Evolutionary conservation across 352 stramenopile species (phyloP), one percentile per base, ranked within the genome.

Genomic region (Phytophthora hibernalis): DNA sequence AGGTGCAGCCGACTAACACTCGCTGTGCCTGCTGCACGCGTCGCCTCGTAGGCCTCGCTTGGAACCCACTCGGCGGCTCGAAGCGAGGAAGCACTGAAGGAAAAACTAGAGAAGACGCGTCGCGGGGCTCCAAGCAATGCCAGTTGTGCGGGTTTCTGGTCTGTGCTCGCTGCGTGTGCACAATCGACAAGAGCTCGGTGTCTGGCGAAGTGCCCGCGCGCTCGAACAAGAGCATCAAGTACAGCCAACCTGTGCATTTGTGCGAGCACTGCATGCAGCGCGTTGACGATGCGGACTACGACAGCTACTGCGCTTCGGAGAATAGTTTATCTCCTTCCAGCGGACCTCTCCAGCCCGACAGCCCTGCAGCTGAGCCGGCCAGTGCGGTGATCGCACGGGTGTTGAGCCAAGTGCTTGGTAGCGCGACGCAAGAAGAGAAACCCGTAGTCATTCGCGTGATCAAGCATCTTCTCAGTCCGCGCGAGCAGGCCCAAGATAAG

Each of bases 71-170:
- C 38, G 38, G 48, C 5, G 28, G 20, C 15, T 44, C 47, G 16
- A 70, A 61, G 55, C 43, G 20, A 20, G 53, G 53, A 15, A 61
- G 53, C 12, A 22, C 37, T n/a, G 45, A 68, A 51, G 44, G 22
- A 24, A 63, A 31, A 13, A 42, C 28, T 0, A 58, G 61, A 28
- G 61, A 61, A 18, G 56, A 65, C 2, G 11, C 43, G 26, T 61
- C 76, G 33, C 43, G 45, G 2, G 74, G 74, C 9, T 70, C 72
- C 20, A 82, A 85, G 50, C 72, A 72, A n/a, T 92, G 84, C 54
- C 70, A 85, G 31, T 57, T 92, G 20, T 91, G 84, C 38, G 80
- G 80, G 9, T 85, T 87, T 58, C 63, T 73, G 45, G 81, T 91
- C 30, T 92, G 84, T 56, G 58, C 76, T 47, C 68, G 65, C 42